These are phyloP conservation scores for Penicillium corylophilum DNA, from an alignment of 2,329 filamentous ascomycete genomes.

Conservation along the genomic window DNA sequence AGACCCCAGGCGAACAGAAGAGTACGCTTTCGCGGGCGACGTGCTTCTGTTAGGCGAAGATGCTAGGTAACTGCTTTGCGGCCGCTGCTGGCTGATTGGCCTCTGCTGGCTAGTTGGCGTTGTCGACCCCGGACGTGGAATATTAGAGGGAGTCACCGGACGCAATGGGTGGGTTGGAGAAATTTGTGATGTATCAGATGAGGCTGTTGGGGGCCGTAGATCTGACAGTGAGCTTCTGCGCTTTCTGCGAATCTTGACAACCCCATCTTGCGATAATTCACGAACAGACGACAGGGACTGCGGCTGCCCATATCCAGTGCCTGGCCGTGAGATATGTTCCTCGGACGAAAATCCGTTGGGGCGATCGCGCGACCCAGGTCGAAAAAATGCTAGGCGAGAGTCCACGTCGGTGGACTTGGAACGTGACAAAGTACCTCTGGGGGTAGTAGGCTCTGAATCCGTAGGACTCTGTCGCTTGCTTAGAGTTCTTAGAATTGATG, in stretches of 20 bases:
- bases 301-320: conserved; percentile 49
- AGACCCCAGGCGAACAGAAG: conserved; percentile 31
- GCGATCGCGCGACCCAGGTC: conserved; percentile 58
- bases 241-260: conserved; percentile 63
- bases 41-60: conserved; percentile 30
- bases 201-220: conserved; percentile 66
- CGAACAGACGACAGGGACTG: conserved; percentile 52
- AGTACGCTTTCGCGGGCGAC: conserved; percentile 32
- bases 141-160: conserved; percentile 35
- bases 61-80: conserved; percentile 30
- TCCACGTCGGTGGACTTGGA: conserved; percentile 78
- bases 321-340: conserved; percentile 44
- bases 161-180: conserved; percentile 38
- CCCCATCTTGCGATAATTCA: conserved; percentile 47
- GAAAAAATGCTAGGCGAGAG: conserved; percentile 45
- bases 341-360: conserved; percentile 52
- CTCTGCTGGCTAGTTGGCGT: conserved; percentile 32
- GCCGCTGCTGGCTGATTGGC: conserved; percentile 29
- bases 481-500: conserved; percentile 81
- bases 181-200: conserved; percentile 51
- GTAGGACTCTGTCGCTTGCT: conserved; percentile 72
- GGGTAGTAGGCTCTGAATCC: conserved; percentile 65
- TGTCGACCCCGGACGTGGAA: conserved; percentile 27
- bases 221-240: conserved; percentile 90
- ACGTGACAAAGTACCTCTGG: conserved; percentile 65